Evolutionary conservation across 441 rosid genomes (phyloP).

Genomic region (Raphanus hybrid): DNA sequence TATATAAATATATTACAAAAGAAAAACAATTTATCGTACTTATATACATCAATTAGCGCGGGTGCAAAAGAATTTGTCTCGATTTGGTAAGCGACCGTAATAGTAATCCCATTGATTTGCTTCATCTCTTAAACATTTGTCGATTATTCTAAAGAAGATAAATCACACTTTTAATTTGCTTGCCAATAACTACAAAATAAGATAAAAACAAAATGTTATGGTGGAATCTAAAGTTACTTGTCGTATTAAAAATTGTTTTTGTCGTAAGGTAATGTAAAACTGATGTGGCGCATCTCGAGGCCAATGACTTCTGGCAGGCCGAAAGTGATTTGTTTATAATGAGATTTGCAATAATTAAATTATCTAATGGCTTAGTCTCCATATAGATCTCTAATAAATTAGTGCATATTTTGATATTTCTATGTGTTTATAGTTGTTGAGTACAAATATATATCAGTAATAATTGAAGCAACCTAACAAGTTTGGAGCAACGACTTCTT

Average conservation of each 20-base stretch:
- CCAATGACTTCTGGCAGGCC: conserved; percentile 41
- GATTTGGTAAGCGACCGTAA: conserved; percentile 12
- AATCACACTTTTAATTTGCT: conserved; percentile 10
- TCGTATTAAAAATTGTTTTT: conserved; percentile 24
- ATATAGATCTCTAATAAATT: not conserved
- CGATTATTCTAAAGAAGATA: conserved; percentile 3
- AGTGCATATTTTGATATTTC: not conserved
- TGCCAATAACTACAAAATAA: not conserved
- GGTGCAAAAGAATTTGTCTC: conserved; percentile 3
- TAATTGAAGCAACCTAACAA: conserved; percentile 42
- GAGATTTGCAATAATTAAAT: conserved; percentile 13
- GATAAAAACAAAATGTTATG: not conserved
- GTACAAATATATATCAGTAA: conserved; percentile 2
- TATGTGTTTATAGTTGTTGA: conserved; percentile 10
- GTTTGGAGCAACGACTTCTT: conserved; percentile 43
- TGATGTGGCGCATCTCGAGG: conserved; percentile 44
- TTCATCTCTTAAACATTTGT: conserved; percentile 3
- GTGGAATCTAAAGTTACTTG: conserved; percentile 40
- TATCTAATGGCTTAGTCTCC: conserved; percentile 1
- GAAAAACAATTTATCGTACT: not conserved
- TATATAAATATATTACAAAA: not conserved
- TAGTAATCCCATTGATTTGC: not conserved
- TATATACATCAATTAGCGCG: not conserved
- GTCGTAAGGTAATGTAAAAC: conserved; percentile 37
- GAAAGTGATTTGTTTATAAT: conserved; percentile 27